phyloP scores from a whole-genome alignment of 768 basidiomycete genomes.

The Epithele typhae region DNA sequence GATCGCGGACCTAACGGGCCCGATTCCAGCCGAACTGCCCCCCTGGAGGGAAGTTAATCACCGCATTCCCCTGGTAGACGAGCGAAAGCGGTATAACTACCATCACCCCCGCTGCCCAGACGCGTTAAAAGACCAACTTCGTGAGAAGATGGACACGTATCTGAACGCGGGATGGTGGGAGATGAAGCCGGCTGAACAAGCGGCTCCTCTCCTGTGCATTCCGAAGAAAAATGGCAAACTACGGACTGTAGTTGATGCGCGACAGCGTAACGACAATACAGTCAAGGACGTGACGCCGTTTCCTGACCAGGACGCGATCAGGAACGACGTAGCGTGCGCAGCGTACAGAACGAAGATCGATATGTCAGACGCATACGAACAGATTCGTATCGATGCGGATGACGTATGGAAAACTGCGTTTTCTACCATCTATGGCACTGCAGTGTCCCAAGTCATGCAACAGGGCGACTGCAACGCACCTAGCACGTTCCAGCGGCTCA shows the following conservation, averaged over 20 bases:
- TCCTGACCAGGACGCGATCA: slow-evolving; percentile 38
- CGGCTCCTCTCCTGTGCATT: slow-evolving; percentile 30
- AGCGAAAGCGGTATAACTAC: slow-evolving; percentile 27
- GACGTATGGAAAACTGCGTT: slow-evolving; percentile 33
- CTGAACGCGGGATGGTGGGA: slow-evolving; percentile 33
- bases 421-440: slow-evolving; percentile 31
- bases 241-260: slow-evolving; percentile 30
- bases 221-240: slow-evolving; percentile 32
- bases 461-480: slow-evolving; percentile 44
- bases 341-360: slow-evolving; percentile 37
- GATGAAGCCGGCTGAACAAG: slow-evolving; percentile 9
- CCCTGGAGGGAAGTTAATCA: slow-evolving; percentile 38
- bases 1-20: slow-evolving; percentile 16
- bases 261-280: slow-evolving; percentile 38
- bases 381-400: slow-evolving; percentile 28
- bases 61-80: slow-evolving; percentile 35
- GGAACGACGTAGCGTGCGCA: slow-evolving; percentile 28
- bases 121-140: slow-evolving; percentile 23
- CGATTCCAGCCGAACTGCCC: slow-evolving; percentile 25
- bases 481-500: slow-evolving; percentile 40
- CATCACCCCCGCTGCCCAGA: slow-evolving; percentile 30
- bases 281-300: slow-evolving; percentile 35
- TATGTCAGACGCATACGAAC: slow-evolving; percentile 39
- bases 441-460: slow-evolving; percentile 37
- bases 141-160: slow-evolving; percentile 19